phyloP scores from a whole-genome alignment of 208 protist species.

The Trypanosoma conorhini region DNA sequence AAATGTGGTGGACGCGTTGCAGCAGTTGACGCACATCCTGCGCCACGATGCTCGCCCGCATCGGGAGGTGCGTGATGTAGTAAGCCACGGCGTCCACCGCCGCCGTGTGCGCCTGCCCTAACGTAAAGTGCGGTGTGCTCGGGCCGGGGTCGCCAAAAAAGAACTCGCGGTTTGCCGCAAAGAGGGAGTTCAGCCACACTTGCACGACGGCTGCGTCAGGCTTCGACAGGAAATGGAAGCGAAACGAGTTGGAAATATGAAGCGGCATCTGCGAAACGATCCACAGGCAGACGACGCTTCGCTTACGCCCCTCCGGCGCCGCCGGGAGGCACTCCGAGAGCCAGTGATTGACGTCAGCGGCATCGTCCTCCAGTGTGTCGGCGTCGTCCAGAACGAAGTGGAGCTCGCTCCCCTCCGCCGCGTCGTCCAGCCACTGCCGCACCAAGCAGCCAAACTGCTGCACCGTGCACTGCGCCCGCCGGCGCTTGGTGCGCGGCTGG shows the following conservation, averaged over 20 bases:
- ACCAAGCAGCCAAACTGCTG: constrained; percentile 60
- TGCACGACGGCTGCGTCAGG: constrained; percentile 39
- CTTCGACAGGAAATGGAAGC: constrained; percentile 67
- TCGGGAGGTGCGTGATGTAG: constrained; percentile 75
- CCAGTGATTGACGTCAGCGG: constrained; percentile 47
- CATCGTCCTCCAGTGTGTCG: constrained; percentile 52
- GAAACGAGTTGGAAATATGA: constrained; percentile 69
- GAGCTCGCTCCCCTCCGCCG: constrained; percentile 57
- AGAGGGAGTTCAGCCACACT: constrained; percentile 47
- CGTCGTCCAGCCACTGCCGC: constrained; percentile 46
- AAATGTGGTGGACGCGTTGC: constrained; percentile 57
- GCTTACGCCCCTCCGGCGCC: neutral
- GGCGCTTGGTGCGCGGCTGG: constrained; percentile 26
- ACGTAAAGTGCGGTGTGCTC: constrained; percentile 4
- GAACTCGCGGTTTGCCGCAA: constrained; percentile 6
- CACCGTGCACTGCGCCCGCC: constrained; percentile 45
- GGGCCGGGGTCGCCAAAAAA: neutral
- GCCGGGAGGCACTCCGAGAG: constrained; percentile 44
- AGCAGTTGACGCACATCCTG: constrained; percentile 62
- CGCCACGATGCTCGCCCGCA: constrained; percentile 64
- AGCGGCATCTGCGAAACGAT: constrained; percentile 71
- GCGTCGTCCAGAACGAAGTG: constrained; percentile 88
- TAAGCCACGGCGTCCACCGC: constrained; percentile 46
- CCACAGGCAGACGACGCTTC: constrained; percentile 55
- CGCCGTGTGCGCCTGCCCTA: constrained; percentile 23